These are phyloP conservation scores for Diaporthe sp. DNA, from an alignment of 2,329 filamentous ascomycete species.

Conservation along the genomic window DNA sequence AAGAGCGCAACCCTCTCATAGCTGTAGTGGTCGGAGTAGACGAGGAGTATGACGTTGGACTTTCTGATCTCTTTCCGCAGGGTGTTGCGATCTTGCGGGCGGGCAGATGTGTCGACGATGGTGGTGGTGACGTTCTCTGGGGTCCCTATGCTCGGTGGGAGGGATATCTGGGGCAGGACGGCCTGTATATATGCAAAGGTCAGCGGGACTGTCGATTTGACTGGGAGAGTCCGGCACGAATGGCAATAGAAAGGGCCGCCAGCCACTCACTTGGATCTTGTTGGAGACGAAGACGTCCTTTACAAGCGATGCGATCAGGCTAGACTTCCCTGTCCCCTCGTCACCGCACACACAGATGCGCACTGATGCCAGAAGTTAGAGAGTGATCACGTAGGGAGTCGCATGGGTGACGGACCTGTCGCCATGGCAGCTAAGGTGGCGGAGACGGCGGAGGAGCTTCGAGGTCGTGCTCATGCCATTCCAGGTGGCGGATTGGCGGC, in stretches of 20 bases:
- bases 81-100: constrained; percentile 91
- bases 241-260: too few species aligned
- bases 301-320: constrained; percentile 93
- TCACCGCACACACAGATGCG: constrained; percentile 97
- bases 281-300: constrained; percentile 97
- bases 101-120: constrained; percentile 96
- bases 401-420: constrained; percentile 45
- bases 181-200: constrained; percentile 62
- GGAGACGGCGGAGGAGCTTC: constrained; percentile 13
- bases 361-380: constrained; percentile 63
- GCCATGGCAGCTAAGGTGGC: constrained; percentile 45
- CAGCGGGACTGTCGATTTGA: neutral
- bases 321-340: constrained; percentile 94
- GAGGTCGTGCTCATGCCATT: constrained; percentile 34
- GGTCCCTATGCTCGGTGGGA: constrained; percentile 92
- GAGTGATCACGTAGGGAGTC: neutral
- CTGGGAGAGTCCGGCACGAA: too few species aligned
- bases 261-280: constrained; percentile 76
- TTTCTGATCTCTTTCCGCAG: constrained; percentile 96
- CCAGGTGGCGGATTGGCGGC: neutral
- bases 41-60: constrained; percentile 95
- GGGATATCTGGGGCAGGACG: constrained; percentile 93
- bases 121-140: constrained; percentile 98
- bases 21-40: constrained; percentile 99
- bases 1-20: constrained; percentile 97